These are phyloP conservation scores for Trametes polyzona DNA, from an alignment of 1,284 basidiomycete genomes.

Conservation along the genomic window DNA sequence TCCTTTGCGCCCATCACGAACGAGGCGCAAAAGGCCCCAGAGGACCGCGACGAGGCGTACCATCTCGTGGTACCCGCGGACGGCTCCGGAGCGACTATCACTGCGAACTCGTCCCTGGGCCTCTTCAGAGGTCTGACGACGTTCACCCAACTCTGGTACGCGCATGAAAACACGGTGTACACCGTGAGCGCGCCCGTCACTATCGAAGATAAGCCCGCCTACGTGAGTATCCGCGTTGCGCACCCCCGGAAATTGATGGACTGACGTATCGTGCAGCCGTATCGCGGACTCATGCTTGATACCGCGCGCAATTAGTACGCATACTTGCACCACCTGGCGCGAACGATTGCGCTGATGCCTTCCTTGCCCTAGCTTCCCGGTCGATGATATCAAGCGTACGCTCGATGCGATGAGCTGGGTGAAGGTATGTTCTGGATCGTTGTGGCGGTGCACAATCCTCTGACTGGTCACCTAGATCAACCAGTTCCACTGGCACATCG, in stretches of 20 bases:
- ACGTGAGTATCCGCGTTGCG: constrained; percentile 44
- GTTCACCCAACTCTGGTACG: constrained; percentile 81
- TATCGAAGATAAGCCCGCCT: constrained; percentile 68
- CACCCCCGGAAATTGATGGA: background rate
- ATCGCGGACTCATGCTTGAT: constrained; percentile 84
- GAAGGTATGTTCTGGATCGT: constrained; percentile 64
- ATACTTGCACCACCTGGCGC: too few relatives aligned
- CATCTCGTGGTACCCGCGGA: constrained; percentile 62
- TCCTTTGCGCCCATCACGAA: constrained; percentile 47
- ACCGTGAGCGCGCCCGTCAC: constrained; percentile 60
- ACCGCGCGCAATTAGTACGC: constrained; percentile 66
- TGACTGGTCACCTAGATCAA: constrained; percentile 51
- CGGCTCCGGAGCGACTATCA: constrained; percentile 62
- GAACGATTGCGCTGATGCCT: background rate
- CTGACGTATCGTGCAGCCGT: constrained; percentile 50
- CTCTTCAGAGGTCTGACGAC: constrained; percentile 83
- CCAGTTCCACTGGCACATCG: constrained; percentile 83
- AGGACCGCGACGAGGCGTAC: constrained; percentile 69
- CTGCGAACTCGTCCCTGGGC: constrained; percentile 76
- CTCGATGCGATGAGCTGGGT: constrained; percentile 87
- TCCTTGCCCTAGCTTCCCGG: constrained; percentile 60
- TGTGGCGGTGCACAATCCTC: background rate
- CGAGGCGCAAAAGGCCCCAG: constrained; percentile 60
- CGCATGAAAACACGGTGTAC: constrained; percentile 53
- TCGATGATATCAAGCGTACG: constrained; percentile 69